These are phyloP conservation scores for Chrysanthemum seticuspe DNA, from an alignment of 129 eudicot genomes.

Conservation along the genomic window DNA sequence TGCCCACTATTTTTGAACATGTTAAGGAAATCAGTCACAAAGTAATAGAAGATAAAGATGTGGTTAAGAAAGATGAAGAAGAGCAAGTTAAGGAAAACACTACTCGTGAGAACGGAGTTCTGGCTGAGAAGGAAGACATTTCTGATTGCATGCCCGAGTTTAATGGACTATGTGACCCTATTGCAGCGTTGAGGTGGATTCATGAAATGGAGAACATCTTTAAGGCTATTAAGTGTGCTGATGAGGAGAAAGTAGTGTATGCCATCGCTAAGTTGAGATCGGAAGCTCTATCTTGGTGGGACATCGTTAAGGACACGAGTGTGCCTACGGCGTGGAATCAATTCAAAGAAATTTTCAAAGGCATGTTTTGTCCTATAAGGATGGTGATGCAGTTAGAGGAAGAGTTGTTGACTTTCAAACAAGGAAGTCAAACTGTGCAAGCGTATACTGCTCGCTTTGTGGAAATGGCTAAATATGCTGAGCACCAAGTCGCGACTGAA, in stretches of 20 bases:
- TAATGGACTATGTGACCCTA: background rate
- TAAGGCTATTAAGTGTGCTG: constrained; percentile 9
- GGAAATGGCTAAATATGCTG: background rate
- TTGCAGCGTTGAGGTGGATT: constrained; percentile 4
- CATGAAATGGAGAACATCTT: constrained; percentile 14
- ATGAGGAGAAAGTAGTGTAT: constrained; percentile 4
- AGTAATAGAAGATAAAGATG: background rate
- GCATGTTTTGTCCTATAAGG: background rate
- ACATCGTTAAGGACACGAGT: constrained; percentile 4
- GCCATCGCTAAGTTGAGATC: background rate
- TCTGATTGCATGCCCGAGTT: background rate
- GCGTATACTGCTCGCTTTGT: background rate
- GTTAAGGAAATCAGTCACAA: background rate
- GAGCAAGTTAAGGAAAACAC: background rate
- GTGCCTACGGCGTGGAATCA: background rate
- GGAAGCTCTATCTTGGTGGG: constrained; percentile 3
- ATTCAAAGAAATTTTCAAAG: background rate
- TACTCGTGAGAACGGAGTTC: too few species aligned
- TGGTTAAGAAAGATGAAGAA: background rate
- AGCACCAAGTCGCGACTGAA: background rate
- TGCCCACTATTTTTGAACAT: background rate
- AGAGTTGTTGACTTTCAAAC: background rate
- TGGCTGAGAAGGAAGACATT: background rate
- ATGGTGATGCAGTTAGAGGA: constrained; percentile 7
- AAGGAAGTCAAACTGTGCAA: background rate